Evolutionary conservation across 352 stramenopile species (phyloP).

Genomic region (Phytopythium litorale): DNA sequence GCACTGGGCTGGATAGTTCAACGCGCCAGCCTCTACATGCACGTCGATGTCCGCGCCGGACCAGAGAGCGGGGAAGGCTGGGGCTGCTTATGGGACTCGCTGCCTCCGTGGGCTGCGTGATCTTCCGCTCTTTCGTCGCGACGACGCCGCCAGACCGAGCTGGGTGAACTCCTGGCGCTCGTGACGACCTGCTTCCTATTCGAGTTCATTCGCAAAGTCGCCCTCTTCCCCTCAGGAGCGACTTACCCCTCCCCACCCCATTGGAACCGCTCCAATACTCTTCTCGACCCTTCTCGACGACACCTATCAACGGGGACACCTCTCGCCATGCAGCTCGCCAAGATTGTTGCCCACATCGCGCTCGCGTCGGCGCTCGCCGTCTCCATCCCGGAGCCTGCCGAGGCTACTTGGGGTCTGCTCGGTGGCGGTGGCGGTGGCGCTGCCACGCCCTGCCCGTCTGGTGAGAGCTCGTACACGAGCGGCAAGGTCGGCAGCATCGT

Average conservation of each 20-base stretch:
- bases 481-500: constrained; percentile 2
- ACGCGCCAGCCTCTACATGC: too few relatives aligned
- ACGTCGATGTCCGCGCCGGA: not conserved
- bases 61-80: constrained; percentile 1
- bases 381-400: constrained; percentile 7
- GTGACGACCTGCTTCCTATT: not conserved
- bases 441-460: constrained; percentile 45
- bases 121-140: not conserved
- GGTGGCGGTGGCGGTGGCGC: constrained; percentile 21
- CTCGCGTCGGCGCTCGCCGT: constrained; percentile 14
- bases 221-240: constrained; percentile 12
- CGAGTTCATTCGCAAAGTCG: constrained; percentile 32
- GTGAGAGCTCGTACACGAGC: not conserved
- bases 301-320: too few relatives aligned
- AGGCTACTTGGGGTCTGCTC: constrained; percentile 5
- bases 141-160: not conserved
- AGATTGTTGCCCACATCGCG: constrained; percentile 15
- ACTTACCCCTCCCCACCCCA: constrained; percentile 12
- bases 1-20: not conserved
- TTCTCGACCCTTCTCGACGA: not conserved
- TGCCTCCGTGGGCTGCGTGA: constrained; percentile 4
- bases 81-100: not conserved
- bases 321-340: constrained; percentile 21
- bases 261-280: constrained; percentile 10
- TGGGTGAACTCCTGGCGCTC: not conserved